Base-by-base conservation (phyloP, 176 grass and related monocot genomes). In the Lolium rigidum region DNA sequence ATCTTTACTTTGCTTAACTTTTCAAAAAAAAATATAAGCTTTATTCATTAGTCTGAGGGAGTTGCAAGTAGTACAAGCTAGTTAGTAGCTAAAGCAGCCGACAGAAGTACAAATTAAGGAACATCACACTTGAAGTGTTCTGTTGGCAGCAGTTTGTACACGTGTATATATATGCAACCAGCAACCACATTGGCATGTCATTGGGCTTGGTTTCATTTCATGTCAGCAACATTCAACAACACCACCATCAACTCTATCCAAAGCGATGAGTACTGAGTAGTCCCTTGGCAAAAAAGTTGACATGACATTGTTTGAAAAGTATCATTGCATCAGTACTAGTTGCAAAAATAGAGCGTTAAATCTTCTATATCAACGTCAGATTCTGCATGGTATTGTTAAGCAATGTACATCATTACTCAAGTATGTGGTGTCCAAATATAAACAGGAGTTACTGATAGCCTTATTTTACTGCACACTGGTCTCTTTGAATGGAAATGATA, bases 91-190 rank as follows among this genome's bases (percentile, higher is more conserved):
- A 50, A 6, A 51, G 47, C 22, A 28, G 51, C 52, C 51, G 28
- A 77, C 51, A 77, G 52, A 77, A 58, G 75, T 58, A 77, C 75
- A 64, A 26, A 64, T 14, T 10, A 39, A 38, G 17, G 52, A 58
- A 18, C 50, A 20, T n/a, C 28, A 41, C 52, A 78, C 55, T 56
- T 78, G 26, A 78, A 58, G 0, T 58, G 28, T 58, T 16, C 20
- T 56, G 49, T 28, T 76, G 28, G 17, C 54, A 56, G 54, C 6
- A 56, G 17, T 20, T 56, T 56, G 54, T 56, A 1, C 54, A 56
- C 17, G 54, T 56, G 13, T 17, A 54, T 54, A 54, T 35, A 0
- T 56, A 56, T 56, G 54, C 54, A 35, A 35, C 2, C 31, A 35
- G 31, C 31, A 35, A 35, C 31, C 31, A 35, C 31, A 35, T 35